Evolutionary conservation across 1,139 yeast species (phyloP).

Genomic region (Yamadazyma friedrichii): DNA sequence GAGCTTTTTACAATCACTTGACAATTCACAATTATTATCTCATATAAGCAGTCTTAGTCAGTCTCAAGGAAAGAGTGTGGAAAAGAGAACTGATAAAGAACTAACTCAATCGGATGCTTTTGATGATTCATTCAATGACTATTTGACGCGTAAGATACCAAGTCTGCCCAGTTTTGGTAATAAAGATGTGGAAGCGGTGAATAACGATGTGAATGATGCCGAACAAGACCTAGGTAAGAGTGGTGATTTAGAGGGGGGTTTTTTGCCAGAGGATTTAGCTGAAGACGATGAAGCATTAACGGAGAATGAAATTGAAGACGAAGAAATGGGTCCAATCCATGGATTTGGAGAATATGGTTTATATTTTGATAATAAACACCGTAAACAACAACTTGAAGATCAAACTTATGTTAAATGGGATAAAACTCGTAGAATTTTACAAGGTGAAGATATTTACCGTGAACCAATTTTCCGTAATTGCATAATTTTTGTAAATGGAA

Average conservation of each 20-base stretch:
- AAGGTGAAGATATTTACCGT: conserved; percentile 18
- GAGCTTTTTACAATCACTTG: conserved; percentile 31
- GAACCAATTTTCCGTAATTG: conserved; percentile 59
- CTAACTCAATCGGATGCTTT: conserved; percentile 30
- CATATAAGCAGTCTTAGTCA: conserved; percentile 32
- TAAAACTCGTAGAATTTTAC: conserved; percentile 30
- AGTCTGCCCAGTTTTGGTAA: not conserved
- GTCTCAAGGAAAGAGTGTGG: conserved; percentile 1
- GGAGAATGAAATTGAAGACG: conserved; percentile 14
- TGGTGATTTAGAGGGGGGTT: not conserved
- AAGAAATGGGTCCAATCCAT: conserved; percentile 36
- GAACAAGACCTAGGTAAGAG: not conserved
- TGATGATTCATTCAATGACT: conserved; percentile 36
- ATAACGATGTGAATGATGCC: not conserved
- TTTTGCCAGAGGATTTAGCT: not conserved
- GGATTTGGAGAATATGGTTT: conserved; percentile 69
- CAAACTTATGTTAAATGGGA: conserved; percentile 52
- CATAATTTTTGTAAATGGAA: conserved; percentile 77
- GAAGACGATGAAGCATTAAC: not conserved
- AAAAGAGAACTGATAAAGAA: not conserved
- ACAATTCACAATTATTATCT: conserved; percentile 30
- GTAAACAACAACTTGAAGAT: conserved; percentile 71
- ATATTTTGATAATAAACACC: conserved; percentile 66
- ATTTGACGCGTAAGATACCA: conserved; percentile 3
- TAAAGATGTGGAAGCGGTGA: not conserved